These are phyloP conservation scores for Phaffomyces opuntiae DNA, from an alignment of 805 yeast species.

Conservation along the genomic window DNA sequence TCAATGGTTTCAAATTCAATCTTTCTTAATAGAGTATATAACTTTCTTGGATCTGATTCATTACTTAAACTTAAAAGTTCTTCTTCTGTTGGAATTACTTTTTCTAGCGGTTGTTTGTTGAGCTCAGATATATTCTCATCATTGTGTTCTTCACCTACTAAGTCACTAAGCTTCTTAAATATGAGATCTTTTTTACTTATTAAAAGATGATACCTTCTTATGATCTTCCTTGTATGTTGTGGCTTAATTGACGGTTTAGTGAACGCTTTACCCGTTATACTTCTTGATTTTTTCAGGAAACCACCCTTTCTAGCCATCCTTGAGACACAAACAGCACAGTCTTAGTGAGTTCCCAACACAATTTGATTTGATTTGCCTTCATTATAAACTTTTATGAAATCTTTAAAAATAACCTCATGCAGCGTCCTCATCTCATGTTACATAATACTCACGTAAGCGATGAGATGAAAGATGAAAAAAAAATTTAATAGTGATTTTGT, in stretches of 20 bases:
- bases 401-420: not conserved
- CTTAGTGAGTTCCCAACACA: not conserved
- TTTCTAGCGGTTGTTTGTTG: slow-evolving; percentile 5
- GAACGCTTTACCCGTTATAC: slow-evolving; percentile 24
- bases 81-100: slow-evolving; percentile 10
- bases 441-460: slow-evolving; percentile 10
- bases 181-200: slow-evolving; percentile 47
- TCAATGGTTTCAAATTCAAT: slow-evolving; percentile 55
- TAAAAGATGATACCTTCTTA: slow-evolving; percentile 69
- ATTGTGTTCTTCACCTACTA: slow-evolving; percentile 15
- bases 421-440: not conserved
- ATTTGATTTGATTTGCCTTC: not conserved
- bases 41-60: slow-evolving; percentile 9
- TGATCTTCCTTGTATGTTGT: slow-evolving; percentile 62
- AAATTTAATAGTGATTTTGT: not conserved
- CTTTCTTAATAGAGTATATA: slow-evolving; percentile 35
- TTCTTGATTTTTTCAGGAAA: slow-evolving; percentile 16
- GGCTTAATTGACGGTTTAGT: slow-evolving; percentile 54
- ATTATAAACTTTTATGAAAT: no score
- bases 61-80: slow-evolving; percentile 12
- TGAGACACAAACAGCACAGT: no score
- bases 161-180: slow-evolving; percentile 25
- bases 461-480: slow-evolving; percentile 15
- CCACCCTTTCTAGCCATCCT: slow-evolving; percentile 4
- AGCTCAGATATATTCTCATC: slow-evolving; percentile 18